Percentiles rank a stretch among this genome's conserved stretches.
Conservation (phyloP, 2,329 filamentous ascomycete species). For the Polychaeton citri region DNA sequence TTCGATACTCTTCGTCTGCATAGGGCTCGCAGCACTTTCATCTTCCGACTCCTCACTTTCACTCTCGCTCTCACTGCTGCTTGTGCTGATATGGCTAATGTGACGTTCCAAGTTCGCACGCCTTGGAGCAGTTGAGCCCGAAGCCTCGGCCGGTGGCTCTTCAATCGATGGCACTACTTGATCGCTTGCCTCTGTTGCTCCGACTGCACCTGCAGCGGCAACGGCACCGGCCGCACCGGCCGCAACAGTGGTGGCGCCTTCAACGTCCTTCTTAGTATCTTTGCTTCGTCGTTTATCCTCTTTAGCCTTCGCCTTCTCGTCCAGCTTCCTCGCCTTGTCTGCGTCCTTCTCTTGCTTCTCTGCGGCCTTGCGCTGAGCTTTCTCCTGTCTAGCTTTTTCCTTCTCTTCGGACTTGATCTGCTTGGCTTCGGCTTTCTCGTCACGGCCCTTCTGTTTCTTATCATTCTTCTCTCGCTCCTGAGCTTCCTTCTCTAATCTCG, state of each 20-base stretch:
- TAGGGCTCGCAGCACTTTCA: constrained; percentile 3
- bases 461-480: constrained; percentile 46
- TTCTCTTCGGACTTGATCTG: constrained; percentile 44
- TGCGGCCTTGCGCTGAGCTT: constrained; percentile 3
- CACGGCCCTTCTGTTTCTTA: constrained; percentile 38
- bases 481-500: constrained; percentile 51
- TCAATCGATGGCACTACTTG: background rate
- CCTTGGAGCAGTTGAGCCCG: background rate
- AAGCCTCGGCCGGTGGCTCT: background rate
- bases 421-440: constrained; percentile 33
- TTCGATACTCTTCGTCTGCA: background rate
- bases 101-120: constrained; percentile 16
- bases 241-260: constrained; percentile 4
- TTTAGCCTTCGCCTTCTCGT: constrained; percentile 2
- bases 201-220: constrained; percentile 1
- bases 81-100: constrained; percentile 17
- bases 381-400: constrained; percentile 32
- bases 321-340: constrained; percentile 2
- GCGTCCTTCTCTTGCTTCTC: constrained; percentile 5
- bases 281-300: background rate
- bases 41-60: constrained; percentile 3
- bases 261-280: constrained; percentile 4
- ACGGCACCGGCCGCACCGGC: constrained; percentile 2
- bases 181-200: background rate
- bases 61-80: constrained; percentile 3